Evolutionary conservation across 2,329 filamentous ascomycete species (phyloP).

Genomic region (Paraphaeosphaeria minitans): DNA sequence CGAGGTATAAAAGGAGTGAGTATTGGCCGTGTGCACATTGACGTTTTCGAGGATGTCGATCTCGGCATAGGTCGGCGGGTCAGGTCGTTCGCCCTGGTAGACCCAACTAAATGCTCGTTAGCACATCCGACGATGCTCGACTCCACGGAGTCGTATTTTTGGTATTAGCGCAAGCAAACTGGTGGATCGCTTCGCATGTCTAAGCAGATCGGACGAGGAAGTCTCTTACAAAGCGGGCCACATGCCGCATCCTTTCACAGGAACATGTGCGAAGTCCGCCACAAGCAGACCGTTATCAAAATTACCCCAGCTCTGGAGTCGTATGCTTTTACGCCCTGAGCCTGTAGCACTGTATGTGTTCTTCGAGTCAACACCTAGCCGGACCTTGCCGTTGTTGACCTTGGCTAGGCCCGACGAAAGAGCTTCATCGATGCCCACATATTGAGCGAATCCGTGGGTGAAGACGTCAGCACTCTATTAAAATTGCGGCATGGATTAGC

Average conservation of each 20-base stretch:
- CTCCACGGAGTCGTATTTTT: too few relatives aligned
- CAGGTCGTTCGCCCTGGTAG: constrained; percentile 40
- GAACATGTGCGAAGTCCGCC: constrained; percentile 37
- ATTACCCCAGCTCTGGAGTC: constrained; percentile 26
- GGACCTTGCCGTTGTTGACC: constrained; percentile 21
- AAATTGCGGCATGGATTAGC: not conserved
- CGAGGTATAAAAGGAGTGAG: constrained; percentile 6
- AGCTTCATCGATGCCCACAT: constrained; percentile 26
- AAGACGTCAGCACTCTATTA: constrained; percentile 14
- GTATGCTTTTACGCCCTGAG: constrained; percentile 29
- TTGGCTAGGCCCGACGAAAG: constrained; percentile 21
- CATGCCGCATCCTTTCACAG: constrained; percentile 32
- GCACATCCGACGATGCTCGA: not conserved
- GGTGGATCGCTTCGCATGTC: too few relatives aligned
- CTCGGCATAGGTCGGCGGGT: constrained; percentile 3
- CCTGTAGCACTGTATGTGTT: constrained; percentile 18
- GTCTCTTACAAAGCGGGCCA: constrained; percentile 40
- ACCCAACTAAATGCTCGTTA: constrained; percentile 33
- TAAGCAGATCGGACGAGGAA: not conserved
- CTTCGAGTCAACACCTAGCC: constrained; percentile 30
- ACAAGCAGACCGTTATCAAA: constrained; percentile 35
- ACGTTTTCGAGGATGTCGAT: constrained; percentile 15
- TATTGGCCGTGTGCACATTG: constrained; percentile 5
- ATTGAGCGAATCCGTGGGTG: constrained; percentile 28
- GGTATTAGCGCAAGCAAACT: not conserved